A percentile compares a stretch with the other conserved stretches of the same genome.
Conservation (phyloP, 495 filamentous ascomycete species). For the Cercophora sp. region DNA sequence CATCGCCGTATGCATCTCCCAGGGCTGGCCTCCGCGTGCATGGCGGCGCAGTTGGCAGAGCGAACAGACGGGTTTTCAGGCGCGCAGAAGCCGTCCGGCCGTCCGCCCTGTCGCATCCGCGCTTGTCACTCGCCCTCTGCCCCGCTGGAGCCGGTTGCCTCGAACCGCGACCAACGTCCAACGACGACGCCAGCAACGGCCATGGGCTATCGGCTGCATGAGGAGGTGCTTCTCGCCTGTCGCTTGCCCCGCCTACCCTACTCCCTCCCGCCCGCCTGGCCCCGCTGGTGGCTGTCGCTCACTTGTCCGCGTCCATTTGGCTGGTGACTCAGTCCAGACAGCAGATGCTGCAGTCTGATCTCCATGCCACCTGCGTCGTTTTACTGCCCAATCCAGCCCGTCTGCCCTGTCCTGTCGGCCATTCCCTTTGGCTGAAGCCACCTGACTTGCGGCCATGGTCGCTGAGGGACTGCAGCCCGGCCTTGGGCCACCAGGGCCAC, state of each 20-base stretch:
- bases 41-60: slow-evolving; percentile 31
- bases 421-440: slow-evolving; percentile 5
- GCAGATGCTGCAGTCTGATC: slow-evolving; percentile 12
- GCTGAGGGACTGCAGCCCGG: slow-evolving; percentile 12
- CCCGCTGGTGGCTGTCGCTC: slow-evolving; percentile 6
- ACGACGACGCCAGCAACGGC: background rate
- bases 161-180: slow-evolving; percentile 2
- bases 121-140: slow-evolving; percentile 5
- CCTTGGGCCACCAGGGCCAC: slow-evolving; percentile 14
- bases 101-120: slow-evolving; percentile 11
- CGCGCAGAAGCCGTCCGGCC: slow-evolving; percentile 7
- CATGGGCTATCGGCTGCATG: background rate
- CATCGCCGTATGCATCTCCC: slow-evolving; percentile 28
- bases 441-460: slow-evolving; percentile 13
- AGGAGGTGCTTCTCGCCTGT: background rate
- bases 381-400: slow-evolving; percentile 19
- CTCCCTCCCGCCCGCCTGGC: slow-evolving; percentile 8
- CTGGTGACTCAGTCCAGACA: slow-evolving; percentile 3
- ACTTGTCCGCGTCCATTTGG: background rate
- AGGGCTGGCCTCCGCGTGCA: slow-evolving; percentile 27
- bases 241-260: slow-evolving; percentile 1
- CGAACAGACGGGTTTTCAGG: slow-evolving; percentile 8
- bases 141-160: slow-evolving; percentile 10
- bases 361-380: slow-evolving; percentile 15
- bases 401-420: slow-evolving; percentile 5